Evolutionary conservation across 225 moss, liverwort and hornwort species (phyloP).

Genomic region (Sphagnum tenellum): DNA sequence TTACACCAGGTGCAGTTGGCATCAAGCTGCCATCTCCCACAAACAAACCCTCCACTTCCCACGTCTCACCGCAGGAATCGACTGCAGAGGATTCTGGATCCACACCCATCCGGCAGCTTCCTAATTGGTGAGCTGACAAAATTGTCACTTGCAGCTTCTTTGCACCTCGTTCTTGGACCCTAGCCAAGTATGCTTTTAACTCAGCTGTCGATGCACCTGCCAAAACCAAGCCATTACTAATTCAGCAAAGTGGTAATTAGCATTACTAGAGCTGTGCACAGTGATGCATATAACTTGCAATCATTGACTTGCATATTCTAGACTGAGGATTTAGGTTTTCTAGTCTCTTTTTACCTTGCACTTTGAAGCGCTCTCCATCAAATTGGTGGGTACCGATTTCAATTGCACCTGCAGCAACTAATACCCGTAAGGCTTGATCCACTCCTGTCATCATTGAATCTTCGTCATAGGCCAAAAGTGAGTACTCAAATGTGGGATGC

Average conservation of each 20-base stretch:
- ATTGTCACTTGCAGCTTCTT: constrained; percentile 24
- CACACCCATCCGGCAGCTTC: constrained; percentile 79
- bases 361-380: constrained; percentile 44
- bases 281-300: no score
- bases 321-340: no score
- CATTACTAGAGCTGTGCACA: no score
- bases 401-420: constrained; percentile 73
- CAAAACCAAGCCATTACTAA: no score
- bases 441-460: constrained; percentile 30
- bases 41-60: constrained; percentile 74
- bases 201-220: constrained; percentile 19
- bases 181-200: constrained; percentile 26
- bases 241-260: no score
- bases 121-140: constrained; percentile 74
- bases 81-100: constrained; percentile 35
- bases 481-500: constrained; percentile 16
- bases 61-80: constrained; percentile 53
- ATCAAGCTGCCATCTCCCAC: constrained; percentile 84
- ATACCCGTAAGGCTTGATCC: constrained; percentile 39
- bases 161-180: constrained; percentile 23
- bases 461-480: constrained; percentile 30
- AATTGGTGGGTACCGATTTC: constrained; percentile 64
- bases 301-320: no score
- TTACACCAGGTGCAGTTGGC: constrained; percentile 73
- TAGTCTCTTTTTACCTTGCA: constrained; percentile 8